Conservation (phyloP, 306 rosid genomes). For the Trifolium pratense region DNA sequence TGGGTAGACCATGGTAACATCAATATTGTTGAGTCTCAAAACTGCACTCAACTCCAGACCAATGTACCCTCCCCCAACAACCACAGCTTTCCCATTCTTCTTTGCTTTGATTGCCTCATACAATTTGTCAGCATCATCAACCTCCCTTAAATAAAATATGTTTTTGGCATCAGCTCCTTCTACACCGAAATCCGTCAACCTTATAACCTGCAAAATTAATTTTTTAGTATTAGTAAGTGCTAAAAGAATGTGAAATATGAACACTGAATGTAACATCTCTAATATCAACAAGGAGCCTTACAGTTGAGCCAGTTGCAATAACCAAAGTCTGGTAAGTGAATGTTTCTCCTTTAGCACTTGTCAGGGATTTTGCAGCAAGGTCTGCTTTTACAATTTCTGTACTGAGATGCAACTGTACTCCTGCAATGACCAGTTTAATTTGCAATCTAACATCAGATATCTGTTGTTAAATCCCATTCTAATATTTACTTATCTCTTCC, state of each 20-base stretch:
- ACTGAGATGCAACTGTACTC: constrained; percentile 76
- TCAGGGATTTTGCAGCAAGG: constrained; percentile 70
- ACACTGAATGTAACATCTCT: constrained; percentile 31
- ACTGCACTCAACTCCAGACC: constrained; percentile 96
- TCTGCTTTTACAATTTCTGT: constrained; percentile 90
- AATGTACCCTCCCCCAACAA: constrained; percentile 98
- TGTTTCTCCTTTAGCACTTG: constrained; percentile 68
- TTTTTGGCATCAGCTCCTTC: constrained; percentile 97
- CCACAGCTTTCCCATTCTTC: constrained; percentile 84
- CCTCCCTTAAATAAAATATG: constrained; percentile 89
- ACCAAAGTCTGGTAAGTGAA: constrained; percentile 73
- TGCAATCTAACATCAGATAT: constrained; percentile 40
- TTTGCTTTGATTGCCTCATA: constrained; percentile 72
- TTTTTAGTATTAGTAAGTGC: constrained; percentile 5
- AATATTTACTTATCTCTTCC: constrained; percentile 12
- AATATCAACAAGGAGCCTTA: constrained; percentile 48
- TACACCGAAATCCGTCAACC: constrained; percentile 84
- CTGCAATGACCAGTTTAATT: constrained; percentile 56
- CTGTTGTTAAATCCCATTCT: constrained; percentile 17
- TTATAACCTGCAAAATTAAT: constrained; percentile 69
- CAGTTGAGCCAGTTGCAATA: constrained; percentile 92
- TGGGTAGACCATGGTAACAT: constrained; percentile 92
- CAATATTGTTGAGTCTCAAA: constrained; percentile 72
- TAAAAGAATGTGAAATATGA: constrained; percentile 12
- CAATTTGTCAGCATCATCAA: constrained; percentile 88